A percentile compares a stretch with the other conserved stretches of the same genome.
These are phyloP conservation scores for Penicillium desertorum DNA, from an alignment of 495 filamentous ascomycete species.

Conservation along the genomic window DNA sequence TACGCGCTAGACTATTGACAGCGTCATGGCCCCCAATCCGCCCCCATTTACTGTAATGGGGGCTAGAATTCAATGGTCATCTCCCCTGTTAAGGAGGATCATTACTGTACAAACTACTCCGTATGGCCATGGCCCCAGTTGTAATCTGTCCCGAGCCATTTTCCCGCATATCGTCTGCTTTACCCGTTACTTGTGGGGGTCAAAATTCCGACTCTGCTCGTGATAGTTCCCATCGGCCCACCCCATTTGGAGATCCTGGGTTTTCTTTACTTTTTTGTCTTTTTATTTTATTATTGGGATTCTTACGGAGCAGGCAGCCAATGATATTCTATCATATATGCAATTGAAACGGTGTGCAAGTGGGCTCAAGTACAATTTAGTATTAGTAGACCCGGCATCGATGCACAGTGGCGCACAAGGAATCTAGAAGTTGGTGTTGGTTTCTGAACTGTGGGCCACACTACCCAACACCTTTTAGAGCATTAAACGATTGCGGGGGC, in stretches of 20 bases:
- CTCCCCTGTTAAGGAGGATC: constrained; percentile 5
- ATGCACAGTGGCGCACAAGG: neutral
- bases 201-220: constrained; percentile 14
- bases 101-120: constrained; percentile 3
- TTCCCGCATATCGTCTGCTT: constrained; percentile 3
- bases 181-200: constrained; percentile 13
- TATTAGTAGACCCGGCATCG: constrained; percentile 1
- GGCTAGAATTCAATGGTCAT: constrained; percentile 9
- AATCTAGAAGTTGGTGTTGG: constrained; percentile 12
- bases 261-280: neutral
- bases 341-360: constrained; percentile 2
- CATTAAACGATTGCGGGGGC: constrained; percentile 10
- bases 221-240: constrained; percentile 18
- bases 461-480: constrained; percentile 11
- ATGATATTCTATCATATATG: neutral
- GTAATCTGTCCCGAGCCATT: constrained; percentile 2
- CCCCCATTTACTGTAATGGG: constrained; percentile 12
- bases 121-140: constrained; percentile 9
- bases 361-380: neutral
- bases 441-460: constrained; percentile 10
- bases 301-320: neutral
- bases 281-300: neutral
- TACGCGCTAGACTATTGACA: neutral
- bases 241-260: constrained; percentile 7
- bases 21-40: constrained; percentile 14